Evolutionary conservation across 352 stramenopile species (phyloP), one percentile per base, ranked within the genome.

Genomic region (Globisporangium alternatum): DNA sequence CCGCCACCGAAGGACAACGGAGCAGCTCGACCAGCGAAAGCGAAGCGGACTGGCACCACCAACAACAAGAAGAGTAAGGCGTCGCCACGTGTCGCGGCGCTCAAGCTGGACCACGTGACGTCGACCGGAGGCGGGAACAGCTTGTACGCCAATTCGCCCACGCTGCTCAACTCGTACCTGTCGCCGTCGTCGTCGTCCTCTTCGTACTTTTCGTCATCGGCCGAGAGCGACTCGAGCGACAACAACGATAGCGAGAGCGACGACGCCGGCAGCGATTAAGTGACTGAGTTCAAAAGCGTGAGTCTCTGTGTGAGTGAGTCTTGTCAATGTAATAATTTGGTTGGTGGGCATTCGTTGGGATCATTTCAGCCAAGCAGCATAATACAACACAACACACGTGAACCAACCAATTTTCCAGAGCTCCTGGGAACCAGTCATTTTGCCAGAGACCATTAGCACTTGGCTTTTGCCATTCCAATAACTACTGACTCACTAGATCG

Each of bases 151-250:
- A 70, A 81, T 43, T 77, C 76, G 8, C 70, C 70, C 17, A 68
- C 76, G 21, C 52, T 88, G 61, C 56, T 89, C 53, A 81, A 86
- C 60, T 77, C 80, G 57, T 89, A 89, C 58, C 68, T 85, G 21
- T 93, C 84, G 43, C 67, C 77, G 31, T 74, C 72, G n/a, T 85
- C 81, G 39, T 93, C 81, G 25, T 93, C 86, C 15, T 96, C 87
- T 53, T 95, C 87, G 44, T 86, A 88, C 63, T 91, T 87, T 66
- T 96, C 81, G 4, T 85, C 76, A n/a, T 91, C 83, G 0, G 71
- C 60, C 56, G 82, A 86, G 31, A 94, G 85, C 62, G 83, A 91
- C 19, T 91, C 81, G n/a, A 82, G 75, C 56, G 67, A 54, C 45
- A 71, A 57, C 43, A 56, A 62, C 22, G 71, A 67, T 31, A 83